Evolutionary conservation across 345 rosid species (phyloP), one percentile per base, ranked within the genome.

Genomic region (Arabidopsis arenosa): DNA sequence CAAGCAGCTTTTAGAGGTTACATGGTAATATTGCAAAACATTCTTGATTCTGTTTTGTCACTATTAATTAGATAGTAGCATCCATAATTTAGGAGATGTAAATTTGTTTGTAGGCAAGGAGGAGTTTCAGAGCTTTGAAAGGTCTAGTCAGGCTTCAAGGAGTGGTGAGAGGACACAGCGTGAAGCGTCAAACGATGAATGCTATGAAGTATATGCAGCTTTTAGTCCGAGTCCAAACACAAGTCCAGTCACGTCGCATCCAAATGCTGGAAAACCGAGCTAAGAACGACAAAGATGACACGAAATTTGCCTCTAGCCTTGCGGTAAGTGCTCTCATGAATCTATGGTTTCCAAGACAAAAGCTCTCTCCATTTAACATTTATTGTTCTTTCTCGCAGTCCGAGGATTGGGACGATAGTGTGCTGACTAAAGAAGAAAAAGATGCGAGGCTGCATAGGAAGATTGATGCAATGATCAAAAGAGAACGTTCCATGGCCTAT

Each of bases 91-190:
- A 48, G 45, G 69, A 60, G 18, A 62, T 28, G 41, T 33, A 18
- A 47, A 15, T 26, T 21, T 51, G 18, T 63, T 40, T 72, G 72
- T 77, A 96, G 99, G 97, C 93, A 70, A 84, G 99, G 70, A 89
- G 86, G 81, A 93, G 96, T 83, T 96, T 91, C 18, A 85, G 90
- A 81, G 96, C 99, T 63, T 79, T 91, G 65, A 96, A 85, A 84
- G 98, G 99, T 53, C 88, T 96, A 63, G 92, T 89, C 70, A 90
- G 99, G 83, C 99, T 96, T 70, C 99, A 93, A 84, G 98, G 97
- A 82, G 98, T 93, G 33, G 84, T 96, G 11, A 82, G 90, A 82
- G 99, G 99, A 59, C 93, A 91, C 48, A 87, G 82, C 36, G 99
- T 88, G 75, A 96, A 86, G 83, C 89, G 97, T 47, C 99, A 93